A percentile compares a stretch with the other conserved stretches of the same genome.
Evolutionary conservation across 2,329 filamentous ascomycete species (phyloP).

Genomic region (Aspergillus fijiensis): DNA sequence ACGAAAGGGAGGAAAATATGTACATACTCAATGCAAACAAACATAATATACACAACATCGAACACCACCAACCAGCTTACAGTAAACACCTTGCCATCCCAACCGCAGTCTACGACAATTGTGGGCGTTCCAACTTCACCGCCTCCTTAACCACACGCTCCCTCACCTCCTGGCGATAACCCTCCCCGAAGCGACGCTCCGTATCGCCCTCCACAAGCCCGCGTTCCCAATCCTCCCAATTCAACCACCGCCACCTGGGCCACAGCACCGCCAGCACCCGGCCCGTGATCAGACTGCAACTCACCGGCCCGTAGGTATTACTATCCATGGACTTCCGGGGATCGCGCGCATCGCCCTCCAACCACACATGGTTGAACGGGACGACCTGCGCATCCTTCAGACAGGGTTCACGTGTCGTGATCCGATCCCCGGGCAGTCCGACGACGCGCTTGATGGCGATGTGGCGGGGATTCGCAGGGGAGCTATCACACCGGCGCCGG

Average conservation of each 20-base stretch:
- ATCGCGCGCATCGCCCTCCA: constrained; percentile 79
- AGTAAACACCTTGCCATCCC: neutral
- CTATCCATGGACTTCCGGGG: constrained; percentile 73
- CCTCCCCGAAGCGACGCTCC: constrained; percentile 23
- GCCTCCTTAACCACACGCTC: constrained; percentile 40
- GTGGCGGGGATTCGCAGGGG: constrained; percentile 67
- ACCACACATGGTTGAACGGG: constrained; percentile 85
- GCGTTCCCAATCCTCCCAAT: constrained; percentile 41
- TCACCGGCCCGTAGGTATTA: constrained; percentile 85
- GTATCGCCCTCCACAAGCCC: constrained; percentile 26
- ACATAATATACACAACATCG: neutral
- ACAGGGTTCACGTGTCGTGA: constrained; percentile 65
- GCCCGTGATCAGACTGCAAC: constrained; percentile 71
- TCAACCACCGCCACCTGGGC: constrained; percentile 50
- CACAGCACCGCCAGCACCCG: constrained; percentile 70
- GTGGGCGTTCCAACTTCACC: constrained; percentile 35
- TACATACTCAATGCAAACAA: constrained; percentile 11
- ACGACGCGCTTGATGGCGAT: constrained; percentile 80
- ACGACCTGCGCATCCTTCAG: constrained; percentile 57
- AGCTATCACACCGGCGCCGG: constrained; percentile 48
- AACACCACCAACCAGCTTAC: neutral
- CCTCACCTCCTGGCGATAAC: constrained; percentile 36
- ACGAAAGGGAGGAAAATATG: neutral
- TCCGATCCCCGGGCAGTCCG: constrained; percentile 74
- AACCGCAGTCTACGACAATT: constrained; percentile 18